Percentiles rank a stretch among this genome's conserved stretches.
Evolutionary conservation across 768 basidiomycete species (phyloP).

Genomic region (Ramaria sp.): DNA sequence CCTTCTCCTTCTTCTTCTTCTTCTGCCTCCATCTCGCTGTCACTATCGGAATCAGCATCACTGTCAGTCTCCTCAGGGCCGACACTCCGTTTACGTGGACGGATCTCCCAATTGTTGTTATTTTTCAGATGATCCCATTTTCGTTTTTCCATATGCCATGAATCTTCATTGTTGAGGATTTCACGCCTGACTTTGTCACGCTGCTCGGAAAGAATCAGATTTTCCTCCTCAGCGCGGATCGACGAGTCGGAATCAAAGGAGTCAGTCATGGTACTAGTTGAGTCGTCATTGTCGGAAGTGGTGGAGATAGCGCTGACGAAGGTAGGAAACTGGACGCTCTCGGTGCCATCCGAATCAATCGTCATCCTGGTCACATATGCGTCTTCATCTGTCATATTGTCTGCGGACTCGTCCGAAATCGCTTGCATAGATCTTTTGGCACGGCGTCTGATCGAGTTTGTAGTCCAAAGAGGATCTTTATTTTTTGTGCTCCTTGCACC

Average conservation of each 20-base stretch:
- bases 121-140: conserved; percentile 35
- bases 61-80: conserved; percentile 54
- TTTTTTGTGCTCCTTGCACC: background rate
- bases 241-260: conserved; percentile 31
- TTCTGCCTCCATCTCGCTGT: conserved; percentile 10
- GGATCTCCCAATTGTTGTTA: conserved; percentile 51
- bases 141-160: conserved; percentile 30
- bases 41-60: conserved; percentile 26
- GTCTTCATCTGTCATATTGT: conserved; percentile 1
- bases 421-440: conserved; percentile 2
- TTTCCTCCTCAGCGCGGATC: conserved; percentile 17
- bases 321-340: conserved; percentile 37
- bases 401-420: conserved; percentile 8
- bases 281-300: conserved; percentile 26
- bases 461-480: conserved; percentile 3
- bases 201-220: conserved; percentile 22
- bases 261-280: conserved; percentile 27
- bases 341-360: conserved; percentile 9
- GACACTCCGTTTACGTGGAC: conserved; percentile 61
- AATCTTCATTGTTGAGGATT: conserved; percentile 7
- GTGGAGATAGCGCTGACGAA: conserved; percentile 56
- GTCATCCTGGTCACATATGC: conserved; percentile 5
- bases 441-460: background rate
- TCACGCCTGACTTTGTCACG: conserved; percentile 39
- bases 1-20: conserved; percentile 18